phyloP scores from a whole-genome alignment of 1,284 basidiomycete species.

The Laetiporus sulphureus region DNA sequence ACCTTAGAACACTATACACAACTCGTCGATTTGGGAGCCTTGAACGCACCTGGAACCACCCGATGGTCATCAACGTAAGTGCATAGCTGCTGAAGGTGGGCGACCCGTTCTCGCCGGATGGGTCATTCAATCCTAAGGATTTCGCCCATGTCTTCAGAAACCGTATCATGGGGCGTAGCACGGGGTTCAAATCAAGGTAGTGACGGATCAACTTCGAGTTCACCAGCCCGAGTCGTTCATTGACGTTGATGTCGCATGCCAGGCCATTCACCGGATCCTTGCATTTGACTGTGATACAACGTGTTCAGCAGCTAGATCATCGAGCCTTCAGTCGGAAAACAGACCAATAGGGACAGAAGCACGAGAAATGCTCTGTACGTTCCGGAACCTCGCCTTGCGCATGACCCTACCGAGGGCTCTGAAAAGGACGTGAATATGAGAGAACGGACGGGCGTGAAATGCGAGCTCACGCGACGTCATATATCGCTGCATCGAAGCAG shows the following conservation, averaged over 20 bases:
- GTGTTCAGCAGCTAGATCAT: neutral
- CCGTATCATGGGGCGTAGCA: slow-evolving; percentile 35
- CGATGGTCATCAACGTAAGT: slow-evolving; percentile 51
- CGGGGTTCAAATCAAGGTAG: slow-evolving; percentile 39
- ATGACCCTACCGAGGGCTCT: neutral
- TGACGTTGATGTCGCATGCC: slow-evolving; percentile 50
- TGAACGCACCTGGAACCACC: slow-evolving; percentile 44
- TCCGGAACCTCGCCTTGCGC: neutral
- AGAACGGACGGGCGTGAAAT: neutral
- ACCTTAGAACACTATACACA: too few species aligned
- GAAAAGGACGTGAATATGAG: neutral
- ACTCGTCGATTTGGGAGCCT: too few species aligned
- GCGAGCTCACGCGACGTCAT: neutral
- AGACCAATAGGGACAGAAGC: neutral
- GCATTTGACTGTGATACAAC: slow-evolving; percentile 48
- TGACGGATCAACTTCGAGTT: slow-evolving; percentile 43
- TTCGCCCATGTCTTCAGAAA: slow-evolving; percentile 52
- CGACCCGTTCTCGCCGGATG: slow-evolving; percentile 21
- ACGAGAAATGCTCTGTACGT: neutral
- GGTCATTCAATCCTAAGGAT: slow-evolving; percentile 40
- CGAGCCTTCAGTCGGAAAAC: neutral
- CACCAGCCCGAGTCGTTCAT: slow-evolving; percentile 45
- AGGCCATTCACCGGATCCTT: slow-evolving; percentile 35
- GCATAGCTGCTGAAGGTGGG: slow-evolving; percentile 52
- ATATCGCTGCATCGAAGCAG: too few species aligned